Evolutionary conservation across 2,329 filamentous ascomycete genomes (phyloP).

Genomic region (Paradendryphiella salina): DNA sequence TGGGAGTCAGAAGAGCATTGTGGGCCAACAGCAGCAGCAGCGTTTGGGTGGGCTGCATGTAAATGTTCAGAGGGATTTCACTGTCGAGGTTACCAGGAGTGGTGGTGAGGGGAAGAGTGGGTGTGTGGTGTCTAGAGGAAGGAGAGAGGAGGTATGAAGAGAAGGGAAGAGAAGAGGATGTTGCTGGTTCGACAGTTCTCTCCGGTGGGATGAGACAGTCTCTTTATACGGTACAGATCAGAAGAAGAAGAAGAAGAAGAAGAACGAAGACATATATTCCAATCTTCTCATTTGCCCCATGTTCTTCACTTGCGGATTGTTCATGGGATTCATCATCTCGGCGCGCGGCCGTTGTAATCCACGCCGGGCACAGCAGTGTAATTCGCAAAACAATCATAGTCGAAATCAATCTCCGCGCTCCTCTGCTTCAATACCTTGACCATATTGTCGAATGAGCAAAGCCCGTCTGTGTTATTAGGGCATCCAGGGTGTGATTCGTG

Average conservation of each 20-base stretch:
- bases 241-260: neutral
- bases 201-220: too few species aligned
- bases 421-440: slow-evolving; percentile 34
- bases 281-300: neutral
- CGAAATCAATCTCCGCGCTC: slow-evolving; percentile 34
- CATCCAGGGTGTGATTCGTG: slow-evolving; percentile 31
- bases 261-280: neutral
- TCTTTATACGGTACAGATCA: too few species aligned
- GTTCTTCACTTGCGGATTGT: too few species aligned
- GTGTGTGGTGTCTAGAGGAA: neutral
- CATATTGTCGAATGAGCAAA: slow-evolving; percentile 37
- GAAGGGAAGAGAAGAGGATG: too few species aligned
- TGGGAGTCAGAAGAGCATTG: slow-evolving; percentile 3
- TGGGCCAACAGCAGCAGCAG: neutral
- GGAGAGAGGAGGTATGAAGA: neutral
- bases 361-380: slow-evolving; percentile 30
- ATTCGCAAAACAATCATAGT: slow-evolving; percentile 38
- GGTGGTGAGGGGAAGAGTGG: neutral
- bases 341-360: slow-evolving; percentile 36
- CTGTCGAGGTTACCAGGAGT: neutral
- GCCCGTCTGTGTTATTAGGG: slow-evolving; percentile 24
- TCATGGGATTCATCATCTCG: neutral
- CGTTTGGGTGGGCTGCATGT: slow-evolving; percentile 2
- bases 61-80: slow-evolving; percentile 7
- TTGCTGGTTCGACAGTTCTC: too few species aligned